Evolutionary conservation across 768 basidiomycete species (phyloP), one percentile per base, ranked within the genome.

Genomic region (Bullera alba): DNA sequence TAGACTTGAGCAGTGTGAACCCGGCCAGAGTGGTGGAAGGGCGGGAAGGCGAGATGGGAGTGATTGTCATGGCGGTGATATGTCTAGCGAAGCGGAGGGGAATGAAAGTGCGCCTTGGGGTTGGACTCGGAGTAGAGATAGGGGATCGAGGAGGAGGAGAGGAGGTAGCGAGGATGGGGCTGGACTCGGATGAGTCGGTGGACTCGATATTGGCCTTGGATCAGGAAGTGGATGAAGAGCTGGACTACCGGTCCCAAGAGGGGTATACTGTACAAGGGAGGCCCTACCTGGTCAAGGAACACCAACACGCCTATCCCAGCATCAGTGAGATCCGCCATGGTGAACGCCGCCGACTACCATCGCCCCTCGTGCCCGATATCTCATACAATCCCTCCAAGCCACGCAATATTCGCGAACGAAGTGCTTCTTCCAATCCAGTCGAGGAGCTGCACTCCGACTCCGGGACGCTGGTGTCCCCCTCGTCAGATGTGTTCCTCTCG

Each of bases 81-180:
- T 54, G 59, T 17, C 17, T 60, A 6, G 61, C 58, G 2, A 63
- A 50, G 38, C 45, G 58, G 28, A 39, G 45, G 16, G 61, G 58
- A 2, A 47, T 56, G 14, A 22, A 5, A 2, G 12, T 57, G 19
- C 25, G 22, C 30, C 37, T 30, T n/a, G n/a, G n/a, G n/a, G n/a
- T n/a, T n/a, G n/a, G n/a, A n/a, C n/a, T n/a, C n/a, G n/a, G n/a
- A n/a, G 54, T 44, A 15, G 8, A 10, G 37, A 42, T 26, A 15
- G 32, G 16, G 5, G 16, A 30, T 10, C 4, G 53, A 54, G 19
- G 42, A 54, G 2, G 46, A 54, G 4, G 38, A 35, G 25, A 51
- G n/a, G 42, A 51, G 10, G 36, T 7, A 34, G n/a, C 32, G 32
- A 8, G n/a, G 32, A 34, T 8, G 32, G n/a, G n/a, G 10, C 32